These are phyloP conservation scores for Cytospora paraplurivora DNA, from an alignment of 2,329 filamentous ascomycete species.

Conservation along the genomic window DNA sequence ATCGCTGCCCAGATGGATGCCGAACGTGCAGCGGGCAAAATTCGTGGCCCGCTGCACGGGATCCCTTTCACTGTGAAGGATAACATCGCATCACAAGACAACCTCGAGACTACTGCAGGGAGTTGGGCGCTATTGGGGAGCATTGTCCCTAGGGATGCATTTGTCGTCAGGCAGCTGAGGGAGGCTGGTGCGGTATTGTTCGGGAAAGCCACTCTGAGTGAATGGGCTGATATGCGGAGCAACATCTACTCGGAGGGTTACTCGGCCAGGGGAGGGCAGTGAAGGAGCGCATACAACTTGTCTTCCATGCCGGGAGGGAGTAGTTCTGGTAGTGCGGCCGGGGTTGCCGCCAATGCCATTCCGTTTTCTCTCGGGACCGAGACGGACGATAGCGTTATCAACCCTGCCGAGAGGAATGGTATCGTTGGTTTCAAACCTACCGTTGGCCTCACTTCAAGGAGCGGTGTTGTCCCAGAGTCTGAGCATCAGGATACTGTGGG, in stretches of 20 bases:
- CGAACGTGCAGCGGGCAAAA: constrained; percentile 57
- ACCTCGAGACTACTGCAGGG: constrained; percentile 74
- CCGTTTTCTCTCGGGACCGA: constrained; percentile 69
- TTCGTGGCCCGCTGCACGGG: constrained; percentile 70
- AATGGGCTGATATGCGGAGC: constrained; percentile 74
- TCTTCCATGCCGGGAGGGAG: constrained; percentile 69
- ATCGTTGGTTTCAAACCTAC: constrained; percentile 66
- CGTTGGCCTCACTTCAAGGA: constrained; percentile 65
- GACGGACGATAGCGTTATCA: constrained; percentile 69
- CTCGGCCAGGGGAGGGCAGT: constrained; percentile 62
- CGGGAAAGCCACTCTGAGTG: constrained; percentile 70
- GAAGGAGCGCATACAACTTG: constrained; percentile 67
- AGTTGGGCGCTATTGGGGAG: constrained; percentile 67
- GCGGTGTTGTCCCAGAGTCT: constrained; percentile 65
- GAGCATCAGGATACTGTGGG: constrained; percentile 71
- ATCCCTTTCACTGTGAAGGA: constrained; percentile 78
- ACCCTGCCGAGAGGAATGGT: constrained; percentile 59
- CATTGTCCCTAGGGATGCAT: constrained; percentile 67
- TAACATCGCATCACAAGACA: constrained; percentile 68
- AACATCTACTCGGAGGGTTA: constrained; percentile 70
- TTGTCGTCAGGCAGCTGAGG: constrained; percentile 62
- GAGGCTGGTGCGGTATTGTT: constrained; percentile 68
- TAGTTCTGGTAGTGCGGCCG: constrained; percentile 66
- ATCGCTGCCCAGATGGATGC: constrained; percentile 64
- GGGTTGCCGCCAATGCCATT: constrained; percentile 60